A percentile compares a stretch with the other conserved stretches of the same genome.
Conservation (phyloP, 2,329 filamentous ascomycete species). For the Monosporascus ibericus region DNA sequence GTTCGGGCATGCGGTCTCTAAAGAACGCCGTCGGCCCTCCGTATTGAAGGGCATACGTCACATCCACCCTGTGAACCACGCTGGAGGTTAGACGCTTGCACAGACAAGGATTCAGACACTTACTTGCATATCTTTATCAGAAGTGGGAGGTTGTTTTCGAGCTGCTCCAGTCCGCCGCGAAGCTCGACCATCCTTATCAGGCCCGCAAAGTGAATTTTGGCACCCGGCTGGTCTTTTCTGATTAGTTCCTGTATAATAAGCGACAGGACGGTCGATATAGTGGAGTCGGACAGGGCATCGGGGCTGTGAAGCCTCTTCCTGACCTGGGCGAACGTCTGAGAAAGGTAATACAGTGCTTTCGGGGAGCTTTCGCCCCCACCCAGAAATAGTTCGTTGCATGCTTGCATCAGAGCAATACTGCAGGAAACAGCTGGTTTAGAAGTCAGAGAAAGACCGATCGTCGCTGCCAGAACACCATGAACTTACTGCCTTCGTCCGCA, state of each 20-base stretch:
- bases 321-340: neutral
- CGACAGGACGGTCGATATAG: neutral
- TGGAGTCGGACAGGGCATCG: neutral
- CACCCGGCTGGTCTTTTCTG: neutral
- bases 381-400: neutral
- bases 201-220: constrained; percentile 25
- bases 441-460: neutral
- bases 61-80: constrained; percentile 1
- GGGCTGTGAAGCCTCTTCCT: neutral
- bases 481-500: neutral
- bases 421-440: neutral
- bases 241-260: neutral
- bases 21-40: constrained; percentile 5
- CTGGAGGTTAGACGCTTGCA: neutral
- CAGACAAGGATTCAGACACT: neutral
- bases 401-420: neutral
- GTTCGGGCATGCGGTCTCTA: constrained; percentile 3
- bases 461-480: neutral
- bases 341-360: neutral
- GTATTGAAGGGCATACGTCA: constrained; percentile 5
- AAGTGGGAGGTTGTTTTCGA: constrained; percentile 9
- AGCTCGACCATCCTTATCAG: constrained; percentile 30
- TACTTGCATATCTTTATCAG: constrained; percentile 21
- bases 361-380: neutral
- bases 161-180: constrained; percentile 19